phyloP scores from a whole-genome alignment of 352 stramenopile genomes.

The Globisporangium splendens region DNA sequence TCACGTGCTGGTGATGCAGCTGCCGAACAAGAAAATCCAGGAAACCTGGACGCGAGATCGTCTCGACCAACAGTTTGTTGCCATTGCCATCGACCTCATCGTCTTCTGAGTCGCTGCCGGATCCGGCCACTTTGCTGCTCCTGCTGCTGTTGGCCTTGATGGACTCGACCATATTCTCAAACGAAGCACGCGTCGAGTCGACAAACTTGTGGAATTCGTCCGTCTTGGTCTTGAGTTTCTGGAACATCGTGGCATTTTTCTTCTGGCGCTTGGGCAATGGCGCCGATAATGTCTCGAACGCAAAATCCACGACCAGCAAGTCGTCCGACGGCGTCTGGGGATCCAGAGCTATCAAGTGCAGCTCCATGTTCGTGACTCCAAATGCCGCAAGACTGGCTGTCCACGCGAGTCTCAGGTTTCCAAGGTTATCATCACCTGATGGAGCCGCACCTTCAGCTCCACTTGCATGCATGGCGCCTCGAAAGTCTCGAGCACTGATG shows the following conservation, averaged over 20 bases:
- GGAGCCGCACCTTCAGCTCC: background rate
- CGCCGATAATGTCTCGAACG: conserved; percentile 3
- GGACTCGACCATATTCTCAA: conserved; percentile 9
- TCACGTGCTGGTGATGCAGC: conserved; percentile 5
- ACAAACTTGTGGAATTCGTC: conserved; percentile 6
- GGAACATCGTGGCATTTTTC: conserved; percentile 7
- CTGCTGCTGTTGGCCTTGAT: background rate
- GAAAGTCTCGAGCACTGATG: conserved; percentile 1
- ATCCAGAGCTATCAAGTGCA: conserved; percentile 9
- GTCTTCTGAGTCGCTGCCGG: background rate
- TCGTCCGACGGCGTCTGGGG: conserved; percentile 9
- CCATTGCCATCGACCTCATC: background rate
- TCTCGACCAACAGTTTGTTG: background rate
- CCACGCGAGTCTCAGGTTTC: background rate
- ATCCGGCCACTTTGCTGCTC: background rate
- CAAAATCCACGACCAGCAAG: conserved; percentile 3
- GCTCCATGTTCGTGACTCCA: conserved; percentile 3
- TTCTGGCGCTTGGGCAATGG: conserved; percentile 8
- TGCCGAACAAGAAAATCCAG: conserved; percentile 14
- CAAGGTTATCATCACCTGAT: background rate
- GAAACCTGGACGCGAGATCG: conserved; percentile 6
- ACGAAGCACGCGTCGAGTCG: conserved; percentile 1
- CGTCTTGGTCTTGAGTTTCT: background rate
- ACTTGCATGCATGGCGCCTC: background rate
- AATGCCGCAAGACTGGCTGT: conserved; percentile 4